Base-by-base conservation (phyloP, 345 rosid genomes). In the Abelmoschus esculentus region DNA sequence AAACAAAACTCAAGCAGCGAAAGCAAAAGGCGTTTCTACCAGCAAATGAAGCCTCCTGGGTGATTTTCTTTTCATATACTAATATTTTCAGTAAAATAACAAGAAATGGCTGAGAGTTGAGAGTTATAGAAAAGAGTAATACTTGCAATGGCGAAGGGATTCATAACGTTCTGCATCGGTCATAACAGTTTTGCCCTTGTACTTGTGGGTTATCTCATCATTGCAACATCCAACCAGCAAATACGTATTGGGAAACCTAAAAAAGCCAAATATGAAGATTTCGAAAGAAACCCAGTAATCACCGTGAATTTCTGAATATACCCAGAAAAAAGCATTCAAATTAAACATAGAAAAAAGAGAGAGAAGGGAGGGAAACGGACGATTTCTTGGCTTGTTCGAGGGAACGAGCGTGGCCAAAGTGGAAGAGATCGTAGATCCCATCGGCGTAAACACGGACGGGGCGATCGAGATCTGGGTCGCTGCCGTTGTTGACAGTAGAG, bases 111-210 rank as follows among this genome's bases (percentile, higher is more conserved):
- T 22, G 26, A 22, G 26, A 22, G 29, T 31, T 12, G n/a, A 6
- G 10, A 19, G 49, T 10, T 32, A 5, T 38, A 59, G 56, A 58
- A 69, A 50, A 13, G 71, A 34, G 22, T 17, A 83, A 67, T 86
- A 92, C 98, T 86, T 92, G 98, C 98, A 92, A 72, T 92, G 98
- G n/a, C 98, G 26, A 22, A 22, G 26, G 26, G 26, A 22, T 22
- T 22, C 26, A 22, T 22, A 22, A 22, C 26, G 26, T 22, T 22
- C 26, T 22, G 26, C 80, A 42, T 83, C 96, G 1, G 83, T 90
- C 95, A 92, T 87, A 2, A 92, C 98, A 66, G 98, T 92, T 80
- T 89, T 92, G 38, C 98, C 98, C 80, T 92, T 92, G 66, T 66
- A 92, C 76, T 77, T 85, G 79, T 92, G 92, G 1, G 98, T 92